phyloP scores from a whole-genome alignment of 2,329 filamentous ascomycete genomes.

The Trichoderma polysporum region DNA sequence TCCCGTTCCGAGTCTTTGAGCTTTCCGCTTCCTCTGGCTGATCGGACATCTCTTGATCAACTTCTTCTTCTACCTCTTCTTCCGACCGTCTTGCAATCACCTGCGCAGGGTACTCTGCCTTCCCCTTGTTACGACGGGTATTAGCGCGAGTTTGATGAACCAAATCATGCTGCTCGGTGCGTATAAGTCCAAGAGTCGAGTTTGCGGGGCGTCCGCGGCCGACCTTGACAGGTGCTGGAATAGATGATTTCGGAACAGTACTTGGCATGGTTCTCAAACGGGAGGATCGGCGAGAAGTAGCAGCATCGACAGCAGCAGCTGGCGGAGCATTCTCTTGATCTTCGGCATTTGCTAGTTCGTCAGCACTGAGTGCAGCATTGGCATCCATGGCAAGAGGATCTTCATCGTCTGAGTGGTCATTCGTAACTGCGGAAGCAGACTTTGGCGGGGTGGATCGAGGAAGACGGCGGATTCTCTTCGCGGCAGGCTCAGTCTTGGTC shows the following conservation, averaged over 20 bases:
- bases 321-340: slow-evolving; percentile 23
- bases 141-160: slow-evolving; percentile 37
- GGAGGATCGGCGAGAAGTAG: slow-evolving; percentile 32
- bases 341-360: slow-evolving; percentile 21
- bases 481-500: slow-evolving; percentile 23
- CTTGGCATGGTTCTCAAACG: slow-evolving; percentile 32
- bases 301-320: slow-evolving; percentile 7
- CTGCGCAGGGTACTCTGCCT: slow-evolving; percentile 37
- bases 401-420: slow-evolving; percentile 23
- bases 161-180: slow-evolving; percentile 36
- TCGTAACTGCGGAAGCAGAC: neutral
- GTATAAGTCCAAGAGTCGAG: slow-evolving; percentile 28
- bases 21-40: slow-evolving; percentile 18
- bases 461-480: slow-evolving; percentile 29
- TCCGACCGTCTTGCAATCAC: slow-evolving; percentile 31
- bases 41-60: slow-evolving; percentile 28
- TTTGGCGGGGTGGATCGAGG: slow-evolving; percentile 19
- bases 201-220: slow-evolving; percentile 26
- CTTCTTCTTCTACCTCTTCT: slow-evolving; percentile 21
- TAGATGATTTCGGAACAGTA: slow-evolving; percentile 33
- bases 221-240: slow-evolving; percentile 38
- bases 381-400: neutral
- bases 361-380: neutral
- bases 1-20: slow-evolving; percentile 27
- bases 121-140: slow-evolving; percentile 38